phyloP scores from a whole-genome alignment of 768 basidiomycete species.

The Termitomyces sp. region DNA sequence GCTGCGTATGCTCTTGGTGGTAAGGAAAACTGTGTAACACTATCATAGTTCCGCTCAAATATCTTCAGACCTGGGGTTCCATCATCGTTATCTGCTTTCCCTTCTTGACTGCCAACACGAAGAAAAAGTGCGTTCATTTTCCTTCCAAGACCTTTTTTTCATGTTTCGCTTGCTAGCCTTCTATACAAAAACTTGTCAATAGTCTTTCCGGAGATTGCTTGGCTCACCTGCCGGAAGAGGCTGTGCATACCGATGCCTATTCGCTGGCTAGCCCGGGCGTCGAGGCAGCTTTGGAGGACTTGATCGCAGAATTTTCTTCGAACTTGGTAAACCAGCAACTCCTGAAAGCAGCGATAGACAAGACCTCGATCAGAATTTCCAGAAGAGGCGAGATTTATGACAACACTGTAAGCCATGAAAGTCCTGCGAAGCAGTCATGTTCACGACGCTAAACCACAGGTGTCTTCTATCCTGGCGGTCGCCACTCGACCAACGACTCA shows the following conservation, averaged over 20 bases:
- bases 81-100: conserved; percentile 55
- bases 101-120: conserved; percentile 79
- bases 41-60: conserved; percentile 3
- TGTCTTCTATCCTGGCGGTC: conserved; percentile 56
- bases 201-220: conserved; percentile 63
- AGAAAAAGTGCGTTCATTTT: conserved; percentile 59
- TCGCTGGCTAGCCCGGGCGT: conserved; percentile 44
- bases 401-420: conserved; percentile 39
- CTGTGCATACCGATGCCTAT: conserved; percentile 61
- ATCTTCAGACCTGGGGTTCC: conserved; percentile 49
- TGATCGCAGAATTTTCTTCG: conserved; percentile 49
- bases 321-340: conserved; percentile 39
- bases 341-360: conserved; percentile 39
- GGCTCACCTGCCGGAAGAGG: conserved; percentile 59
- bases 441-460: conserved; percentile 30
- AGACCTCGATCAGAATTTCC: conserved; percentile 36
- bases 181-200: conserved; percentile 68
- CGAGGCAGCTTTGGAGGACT: conserved; percentile 40
- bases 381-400: conserved; percentile 44
- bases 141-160: background rate
- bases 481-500: conserved; percentile 65
- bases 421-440: conserved; percentile 7
- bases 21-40: conserved; percentile 25
- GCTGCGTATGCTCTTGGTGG: conserved; percentile 70
- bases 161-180: conserved; percentile 44